These are phyloP conservation scores for Antitrichia curtipendula DNA, from an alignment of 225 moss, liverwort and hornwort species.

Conservation along the genomic window DNA sequence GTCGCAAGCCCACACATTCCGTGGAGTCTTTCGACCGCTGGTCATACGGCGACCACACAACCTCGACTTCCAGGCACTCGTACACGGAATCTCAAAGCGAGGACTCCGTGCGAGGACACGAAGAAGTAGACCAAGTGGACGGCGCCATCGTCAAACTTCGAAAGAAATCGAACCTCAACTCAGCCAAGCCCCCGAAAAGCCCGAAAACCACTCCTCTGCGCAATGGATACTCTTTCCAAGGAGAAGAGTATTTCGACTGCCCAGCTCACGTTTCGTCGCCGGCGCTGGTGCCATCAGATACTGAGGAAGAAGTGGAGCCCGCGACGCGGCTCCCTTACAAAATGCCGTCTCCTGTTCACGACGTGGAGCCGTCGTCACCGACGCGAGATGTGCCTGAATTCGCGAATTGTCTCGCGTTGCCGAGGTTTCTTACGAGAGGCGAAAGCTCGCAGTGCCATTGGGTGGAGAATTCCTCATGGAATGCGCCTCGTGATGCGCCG, in stretches of 20 bases:
- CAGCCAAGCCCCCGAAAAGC: constrained; percentile 2
- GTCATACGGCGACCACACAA: constrained; percentile 22
- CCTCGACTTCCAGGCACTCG: constrained; percentile 8
- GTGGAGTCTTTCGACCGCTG: constrained; percentile 42
- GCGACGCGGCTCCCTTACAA: constrained; percentile 40
- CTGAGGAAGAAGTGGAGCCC: neutral
- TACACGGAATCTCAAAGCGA: constrained; percentile 2
- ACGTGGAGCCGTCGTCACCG: neutral
- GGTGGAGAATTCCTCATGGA: constrained; percentile 16
- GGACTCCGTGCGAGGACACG: neutral
- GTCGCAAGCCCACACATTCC: constrained; percentile 28
- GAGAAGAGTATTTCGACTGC: constrained; percentile 35
- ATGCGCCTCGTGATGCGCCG: neutral
- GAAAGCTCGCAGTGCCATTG: neutral
- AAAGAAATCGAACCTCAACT: neutral
- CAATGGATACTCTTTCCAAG: constrained; percentile 1
- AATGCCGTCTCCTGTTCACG: constrained; percentile 31
- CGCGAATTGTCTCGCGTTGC: constrained; percentile 18
- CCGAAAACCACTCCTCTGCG: neutral
- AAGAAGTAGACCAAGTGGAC: neutral
- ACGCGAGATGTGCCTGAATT: constrained; percentile 5
- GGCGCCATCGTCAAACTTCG: constrained; percentile 17
- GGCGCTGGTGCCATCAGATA: neutral
- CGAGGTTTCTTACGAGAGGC: constrained; percentile 10
- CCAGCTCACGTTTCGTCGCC: neutral